Percentiles rank a stretch among this genome's conserved stretches.
phyloP scores from a whole-genome alignment of 495 filamentous ascomycete species.

The Thermochaetoides thermophila region DNA sequence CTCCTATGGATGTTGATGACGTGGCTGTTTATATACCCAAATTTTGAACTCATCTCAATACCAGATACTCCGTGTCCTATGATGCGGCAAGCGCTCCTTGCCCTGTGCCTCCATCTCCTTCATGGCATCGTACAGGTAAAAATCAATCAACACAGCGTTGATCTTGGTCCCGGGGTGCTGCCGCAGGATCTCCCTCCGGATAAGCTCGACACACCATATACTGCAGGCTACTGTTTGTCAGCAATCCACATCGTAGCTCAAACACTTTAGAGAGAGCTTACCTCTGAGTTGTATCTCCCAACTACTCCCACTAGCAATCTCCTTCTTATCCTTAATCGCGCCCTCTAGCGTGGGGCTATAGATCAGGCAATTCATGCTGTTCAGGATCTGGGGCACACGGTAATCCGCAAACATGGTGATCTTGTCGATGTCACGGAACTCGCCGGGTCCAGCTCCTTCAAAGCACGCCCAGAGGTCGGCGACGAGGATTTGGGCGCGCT shows the following conservation, averaged over 20 bases:
- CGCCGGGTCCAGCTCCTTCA: conserved; percentile 59
- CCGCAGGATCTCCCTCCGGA: conserved; percentile 65
- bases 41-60: too few relatives aligned
- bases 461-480: conserved; percentile 95
- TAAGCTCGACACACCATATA: conserved; percentile 88
- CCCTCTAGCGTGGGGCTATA: conserved; percentile 68
- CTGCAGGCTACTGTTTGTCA: conserved; percentile 41
- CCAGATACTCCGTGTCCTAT: conserved; percentile 90
- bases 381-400: conserved; percentile 84
- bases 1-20: too few relatives aligned
- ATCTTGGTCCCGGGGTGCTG: conserved; percentile 53
- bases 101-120: conserved; percentile 58
- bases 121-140: conserved; percentile 88
- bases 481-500: conserved; percentile 88
- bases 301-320: conserved; percentile 52
- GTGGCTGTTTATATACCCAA: too few relatives aligned
- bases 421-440: conserved; percentile 82
- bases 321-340: conserved; percentile 45
- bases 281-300: conserved; percentile 86
- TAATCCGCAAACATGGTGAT: conserved; percentile 99
- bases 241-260: neutral
- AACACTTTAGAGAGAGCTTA: conserved; percentile 12
- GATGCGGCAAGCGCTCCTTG: conserved; percentile 62
- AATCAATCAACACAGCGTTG: conserved; percentile 91
- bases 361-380: conserved; percentile 64